These are phyloP conservation scores for Trifolium subterraneum DNA, from an alignment of 306 rosid genomes.

Conservation along the genomic window DNA sequence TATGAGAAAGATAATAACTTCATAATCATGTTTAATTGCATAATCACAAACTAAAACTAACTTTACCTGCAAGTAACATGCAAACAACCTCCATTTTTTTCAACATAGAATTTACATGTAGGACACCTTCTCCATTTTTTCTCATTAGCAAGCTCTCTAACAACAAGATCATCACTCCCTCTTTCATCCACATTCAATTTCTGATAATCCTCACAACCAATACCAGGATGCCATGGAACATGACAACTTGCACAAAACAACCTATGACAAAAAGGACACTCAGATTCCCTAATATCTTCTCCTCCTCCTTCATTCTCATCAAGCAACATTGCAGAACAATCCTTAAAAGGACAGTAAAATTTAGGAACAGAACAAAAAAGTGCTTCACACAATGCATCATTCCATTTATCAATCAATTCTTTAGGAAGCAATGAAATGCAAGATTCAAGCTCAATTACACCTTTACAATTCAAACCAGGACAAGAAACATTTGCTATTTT, in stretches of 20 bases:
- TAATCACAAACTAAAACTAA: neutral
- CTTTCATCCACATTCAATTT: constrained; percentile 45
- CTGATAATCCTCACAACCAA: constrained; percentile 53
- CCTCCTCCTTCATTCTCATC: constrained; percentile 21
- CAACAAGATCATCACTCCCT: constrained; percentile 50
- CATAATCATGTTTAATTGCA: neutral
- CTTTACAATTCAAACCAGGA: constrained; percentile 54
- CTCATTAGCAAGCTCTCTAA: constrained; percentile 47
- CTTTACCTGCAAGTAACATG: constrained; percentile 64
- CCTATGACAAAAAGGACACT: constrained; percentile 67
- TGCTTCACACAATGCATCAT: constrained; percentile 47
- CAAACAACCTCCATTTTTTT: constrained; percentile 52
- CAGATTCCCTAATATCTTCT: constrained; percentile 29
- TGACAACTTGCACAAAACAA: constrained; percentile 63
- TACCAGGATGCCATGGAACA: constrained; percentile 67
- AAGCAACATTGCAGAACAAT: constrained; percentile 60
- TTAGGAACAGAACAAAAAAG: constrained; percentile 31
- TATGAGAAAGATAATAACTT: too few relatives aligned
- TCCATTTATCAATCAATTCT: constrained; percentile 54
- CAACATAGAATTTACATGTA: constrained; percentile 53
- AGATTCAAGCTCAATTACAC: constrained; percentile 46
- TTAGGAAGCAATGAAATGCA: constrained; percentile 52
- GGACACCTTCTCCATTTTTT: constrained; percentile 64
- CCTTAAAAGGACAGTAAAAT: constrained; percentile 61
- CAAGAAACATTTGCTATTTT: constrained; percentile 47